phyloP scores from a whole-genome alignment of 768 basidiomycete species.

The Cubamyces lactineus region DNA sequence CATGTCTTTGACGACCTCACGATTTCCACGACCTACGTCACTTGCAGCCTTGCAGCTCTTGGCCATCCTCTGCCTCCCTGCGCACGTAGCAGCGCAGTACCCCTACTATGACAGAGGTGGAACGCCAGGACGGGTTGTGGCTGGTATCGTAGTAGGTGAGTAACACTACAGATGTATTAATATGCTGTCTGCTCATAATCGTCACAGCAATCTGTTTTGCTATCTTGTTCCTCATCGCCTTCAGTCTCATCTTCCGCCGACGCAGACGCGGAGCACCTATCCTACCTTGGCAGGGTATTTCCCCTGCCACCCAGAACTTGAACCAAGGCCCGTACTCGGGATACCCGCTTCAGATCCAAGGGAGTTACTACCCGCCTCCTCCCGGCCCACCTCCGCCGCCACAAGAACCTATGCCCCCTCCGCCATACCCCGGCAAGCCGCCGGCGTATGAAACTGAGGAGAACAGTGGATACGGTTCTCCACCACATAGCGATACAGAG shows the following conservation, averaged over 20 bases:
- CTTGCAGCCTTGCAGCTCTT: not conserved
- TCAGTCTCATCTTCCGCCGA: slow-evolving; percentile 16
- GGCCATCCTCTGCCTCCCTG: slow-evolving; percentile 2
- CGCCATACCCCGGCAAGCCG: slow-evolving; percentile 18
- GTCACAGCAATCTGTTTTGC: slow-evolving; percentile 13
- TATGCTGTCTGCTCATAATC: not conserved
- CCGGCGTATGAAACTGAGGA: slow-evolving; percentile 13
- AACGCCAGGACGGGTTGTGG: slow-evolving; percentile 14
- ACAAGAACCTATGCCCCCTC: slow-evolving; percentile 9
- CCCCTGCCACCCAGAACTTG: slow-evolving; percentile 4
- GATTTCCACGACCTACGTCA: not conserved
- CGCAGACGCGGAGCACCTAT: slow-evolving; percentile 15
- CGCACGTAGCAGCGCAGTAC: slow-evolving; percentile 10
- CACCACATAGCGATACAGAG: not conserved
- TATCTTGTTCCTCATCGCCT: slow-evolving; percentile 10
- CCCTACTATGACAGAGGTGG: slow-evolving; percentile 6
- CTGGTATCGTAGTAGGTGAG: slow-evolving; percentile 21
- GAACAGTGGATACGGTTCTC: slow-evolving; percentile 20
- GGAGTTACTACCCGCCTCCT: slow-evolving; percentile 8
- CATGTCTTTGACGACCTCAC: not conserved
- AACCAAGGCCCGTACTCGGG: slow-evolving; percentile 12
- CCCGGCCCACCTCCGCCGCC: slow-evolving; percentile 8
- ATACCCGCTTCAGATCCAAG: not conserved
- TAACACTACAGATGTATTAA: not conserved
- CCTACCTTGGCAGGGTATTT: slow-evolving; percentile 4